These are phyloP conservation scores for Pichia cactophila DNA, from an alignment of 1,139 yeast genomes.

Conservation along the genomic window DNA sequence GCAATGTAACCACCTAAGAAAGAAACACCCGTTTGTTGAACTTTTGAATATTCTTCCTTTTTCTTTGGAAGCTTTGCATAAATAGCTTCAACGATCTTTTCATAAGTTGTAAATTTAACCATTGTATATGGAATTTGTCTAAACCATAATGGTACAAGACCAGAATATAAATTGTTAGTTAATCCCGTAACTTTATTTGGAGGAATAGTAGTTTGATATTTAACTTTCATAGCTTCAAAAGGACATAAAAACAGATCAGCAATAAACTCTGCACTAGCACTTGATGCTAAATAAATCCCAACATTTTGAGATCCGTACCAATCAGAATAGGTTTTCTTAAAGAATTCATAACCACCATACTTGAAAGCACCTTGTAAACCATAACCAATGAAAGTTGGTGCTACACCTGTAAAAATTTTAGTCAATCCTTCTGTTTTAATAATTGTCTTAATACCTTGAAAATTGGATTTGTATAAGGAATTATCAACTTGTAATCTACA, in stretches of 20 bases:
- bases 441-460: conserved; percentile 73
- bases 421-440: conserved; percentile 62
- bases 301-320: conserved; percentile 68
- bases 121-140: conserved; percentile 95
- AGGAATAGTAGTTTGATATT: conserved; percentile 86
- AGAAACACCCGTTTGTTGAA: conserved; percentile 87
- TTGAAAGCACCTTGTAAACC: conserved; percentile 95
- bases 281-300: conserved; percentile 68
- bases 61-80: conserved; percentile 43
- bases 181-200: conserved; percentile 34
- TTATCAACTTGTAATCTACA: conserved; percentile 86
- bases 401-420: conserved; percentile 76
- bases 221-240: conserved; percentile 87
- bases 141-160: conserved; percentile 84
- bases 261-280: conserved; percentile 87
- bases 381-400: conserved; percentile 88
- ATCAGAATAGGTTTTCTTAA: conserved; percentile 70
- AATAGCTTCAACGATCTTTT: conserved; percentile 72
- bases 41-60: conserved; percentile 45
- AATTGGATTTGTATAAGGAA: conserved; percentile 58
- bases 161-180: conserved; percentile 66
- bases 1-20: conserved; percentile 94
- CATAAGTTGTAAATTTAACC: conserved; percentile 93
- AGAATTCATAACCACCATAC: conserved; percentile 87
- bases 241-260: conserved; percentile 91